Percentiles rank a stretch among this genome's conserved stretches.
Conservation (phyloP, 2,329 filamentous ascomycete genomes). For the Magnaporthiopsis incrustans region DNA sequence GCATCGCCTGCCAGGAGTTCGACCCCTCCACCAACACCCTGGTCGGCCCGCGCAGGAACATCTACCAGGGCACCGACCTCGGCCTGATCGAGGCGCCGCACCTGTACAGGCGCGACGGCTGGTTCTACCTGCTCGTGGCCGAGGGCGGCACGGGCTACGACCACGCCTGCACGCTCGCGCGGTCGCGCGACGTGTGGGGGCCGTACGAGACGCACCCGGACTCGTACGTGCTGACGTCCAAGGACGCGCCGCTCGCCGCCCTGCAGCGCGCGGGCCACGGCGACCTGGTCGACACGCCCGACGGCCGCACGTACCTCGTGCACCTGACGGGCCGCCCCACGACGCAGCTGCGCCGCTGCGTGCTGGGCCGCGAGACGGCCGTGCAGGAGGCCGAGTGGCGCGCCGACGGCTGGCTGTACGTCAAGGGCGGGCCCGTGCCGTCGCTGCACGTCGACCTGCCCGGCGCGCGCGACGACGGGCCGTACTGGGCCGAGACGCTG, state of each 20-base stretch:
- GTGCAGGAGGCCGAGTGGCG: slow-evolving; percentile 54
- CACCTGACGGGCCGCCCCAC: slow-evolving; percentile 44
- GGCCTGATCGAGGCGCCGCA: slow-evolving; percentile 36
- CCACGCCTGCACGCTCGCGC: slow-evolving; percentile 45
- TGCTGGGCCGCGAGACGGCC: slow-evolving; percentile 46
- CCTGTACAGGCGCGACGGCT: slow-evolving; percentile 32
- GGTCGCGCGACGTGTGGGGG: slow-evolving; percentile 44
- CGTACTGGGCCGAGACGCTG: slow-evolving; percentile 40
- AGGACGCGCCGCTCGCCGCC: slow-evolving; percentile 38
- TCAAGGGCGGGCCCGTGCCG: slow-evolving; percentile 49
- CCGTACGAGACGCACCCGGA: slow-evolving; percentile 54
- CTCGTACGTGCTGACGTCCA: slow-evolving; percentile 45
- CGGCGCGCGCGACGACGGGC: slow-evolving; percentile 34
- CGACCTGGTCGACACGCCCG: slow-evolving; percentile 41
- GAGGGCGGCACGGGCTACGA: slow-evolving; percentile 36
- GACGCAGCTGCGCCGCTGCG: slow-evolving; percentile 42
- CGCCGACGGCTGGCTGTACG: slow-evolving; percentile 53
- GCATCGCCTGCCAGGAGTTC: slow-evolving; percentile 52
- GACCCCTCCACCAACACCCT: slow-evolving; percentile 39
- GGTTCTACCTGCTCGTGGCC: slow-evolving; percentile 36
- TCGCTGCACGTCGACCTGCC: slow-evolving; percentile 45
- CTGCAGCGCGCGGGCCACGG: slow-evolving; percentile 69
- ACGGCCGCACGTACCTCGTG: slow-evolving; percentile 45
- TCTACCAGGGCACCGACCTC: slow-evolving; percentile 47
- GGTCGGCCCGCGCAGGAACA: slow-evolving; percentile 46